Percentiles rank a stretch among this genome's conserved stretches.
Conservation (phyloP, 2,329 filamentous ascomycete species). For the Fusarium solani-melongenae region DNA sequence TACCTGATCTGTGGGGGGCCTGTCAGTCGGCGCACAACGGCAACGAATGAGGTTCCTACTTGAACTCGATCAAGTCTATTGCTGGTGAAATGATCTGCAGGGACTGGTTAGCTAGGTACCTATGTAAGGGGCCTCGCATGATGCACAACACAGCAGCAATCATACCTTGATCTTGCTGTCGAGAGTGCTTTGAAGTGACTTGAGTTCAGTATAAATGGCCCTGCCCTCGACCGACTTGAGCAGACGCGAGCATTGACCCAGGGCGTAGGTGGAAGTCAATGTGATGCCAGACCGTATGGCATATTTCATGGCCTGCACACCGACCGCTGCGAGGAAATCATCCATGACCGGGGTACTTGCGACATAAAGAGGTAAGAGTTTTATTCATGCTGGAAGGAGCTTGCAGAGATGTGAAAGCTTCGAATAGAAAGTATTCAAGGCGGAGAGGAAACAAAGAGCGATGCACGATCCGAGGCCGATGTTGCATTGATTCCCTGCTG, state of each 20-base stretch:
- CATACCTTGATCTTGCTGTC: conserved; percentile 86
- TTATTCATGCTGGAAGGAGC: conserved; percentile 25
- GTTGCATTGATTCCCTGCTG: conserved; percentile 22
- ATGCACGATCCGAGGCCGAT: conserved; percentile 22
- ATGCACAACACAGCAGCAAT: background rate
- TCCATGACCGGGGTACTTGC: conserved; percentile 69
- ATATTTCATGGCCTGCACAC: conserved; percentile 86
- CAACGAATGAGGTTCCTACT: conserved; percentile 60
- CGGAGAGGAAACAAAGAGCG: background rate
- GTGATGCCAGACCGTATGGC: conserved; percentile 89
- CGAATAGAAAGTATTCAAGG: background rate
- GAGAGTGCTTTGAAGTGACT: conserved; percentile 76
- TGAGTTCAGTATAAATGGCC: conserved; percentile 75
- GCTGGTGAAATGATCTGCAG: conserved; percentile 84
- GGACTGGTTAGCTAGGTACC: background rate
- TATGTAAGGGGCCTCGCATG: conserved; percentile 9
- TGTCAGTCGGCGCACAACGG: conserved; percentile 20
- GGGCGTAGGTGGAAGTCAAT: conserved; percentile 86
- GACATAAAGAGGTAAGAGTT: background rate
- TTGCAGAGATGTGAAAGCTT: background rate
- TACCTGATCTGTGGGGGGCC: conserved; percentile 54
- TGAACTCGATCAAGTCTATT: conserved; percentile 92
- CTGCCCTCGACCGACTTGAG: conserved; percentile 81
- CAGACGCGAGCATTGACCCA: conserved; percentile 82
- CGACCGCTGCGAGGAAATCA: conserved; percentile 64